These are phyloP conservation scores for Euphorbia celastroides DNA, from an alignment of 441 rosid species.

Conservation along the genomic window DNA sequence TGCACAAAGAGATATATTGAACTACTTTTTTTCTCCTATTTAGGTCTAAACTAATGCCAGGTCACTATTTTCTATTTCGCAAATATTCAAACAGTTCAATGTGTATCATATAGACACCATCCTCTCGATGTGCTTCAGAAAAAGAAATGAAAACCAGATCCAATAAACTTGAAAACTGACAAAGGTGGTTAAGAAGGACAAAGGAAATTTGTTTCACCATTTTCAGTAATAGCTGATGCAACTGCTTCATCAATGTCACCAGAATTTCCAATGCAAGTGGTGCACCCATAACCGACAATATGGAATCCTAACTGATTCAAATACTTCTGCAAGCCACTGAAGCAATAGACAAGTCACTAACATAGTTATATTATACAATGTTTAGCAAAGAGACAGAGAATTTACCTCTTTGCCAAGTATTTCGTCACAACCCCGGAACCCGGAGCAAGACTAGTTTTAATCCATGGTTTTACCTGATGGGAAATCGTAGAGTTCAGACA, in stretches of 20 bases:
- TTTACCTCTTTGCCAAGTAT: slow-evolving; percentile 69
- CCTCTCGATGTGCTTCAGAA: neutral
- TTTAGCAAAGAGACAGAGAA: neutral
- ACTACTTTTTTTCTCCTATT: neutral
- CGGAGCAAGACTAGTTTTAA: slow-evolving; percentile 96
- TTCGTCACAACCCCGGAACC: slow-evolving; percentile 94
- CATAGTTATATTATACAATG: neutral
- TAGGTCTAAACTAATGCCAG: neutral
- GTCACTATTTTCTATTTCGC: neutral
- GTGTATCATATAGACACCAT: neutral
- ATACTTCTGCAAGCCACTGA: slow-evolving; percentile 87
- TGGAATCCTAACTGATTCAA: slow-evolving; percentile 81
- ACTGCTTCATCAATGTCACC: slow-evolving; percentile 87
- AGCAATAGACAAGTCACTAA: slow-evolving; percentile 22
- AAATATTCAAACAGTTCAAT: neutral
- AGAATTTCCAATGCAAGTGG: slow-evolving; percentile 92
- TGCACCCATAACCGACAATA: slow-evolving; percentile 94
- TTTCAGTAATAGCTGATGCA: slow-evolving; percentile 77
- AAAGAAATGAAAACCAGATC: neutral
- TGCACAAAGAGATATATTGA: neutral
- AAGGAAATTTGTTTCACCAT: slow-evolving; percentile 36
- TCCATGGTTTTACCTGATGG: slow-evolving; percentile 81
- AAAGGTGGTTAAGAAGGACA: neutral
- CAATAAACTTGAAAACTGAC: neutral
- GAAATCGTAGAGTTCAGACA: neutral